Conservation (phyloP, 805 yeast genomes). For the Metschnikowia cerradonensis region DNA sequence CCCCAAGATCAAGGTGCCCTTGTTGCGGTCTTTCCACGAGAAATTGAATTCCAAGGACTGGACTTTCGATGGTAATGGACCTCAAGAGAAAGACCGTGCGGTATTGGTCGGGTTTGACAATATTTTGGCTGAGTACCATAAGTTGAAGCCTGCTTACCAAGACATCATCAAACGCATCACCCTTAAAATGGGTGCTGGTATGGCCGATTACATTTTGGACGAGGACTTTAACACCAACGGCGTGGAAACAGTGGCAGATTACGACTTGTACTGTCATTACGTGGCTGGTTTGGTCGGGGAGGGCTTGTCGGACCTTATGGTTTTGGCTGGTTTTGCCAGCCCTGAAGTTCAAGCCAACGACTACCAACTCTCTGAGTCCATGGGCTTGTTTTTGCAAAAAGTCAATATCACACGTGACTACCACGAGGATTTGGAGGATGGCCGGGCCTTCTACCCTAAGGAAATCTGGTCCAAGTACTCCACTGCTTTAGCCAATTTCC, state of each 20-base stretch:
- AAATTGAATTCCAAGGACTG: slow-evolving; percentile 66
- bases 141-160: slow-evolving; percentile 70
- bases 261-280: slow-evolving; percentile 88
- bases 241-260: slow-evolving; percentile 71
- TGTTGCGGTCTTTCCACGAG: slow-evolving; percentile 63
- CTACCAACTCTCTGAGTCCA: slow-evolving; percentile 64
- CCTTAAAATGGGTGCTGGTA: slow-evolving; percentile 89
- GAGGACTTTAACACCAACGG: slow-evolving; percentile 79
- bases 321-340: slow-evolving; percentile 69
- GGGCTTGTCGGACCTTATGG: slow-evolving; percentile 81
- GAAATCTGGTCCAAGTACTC: slow-evolving; percentile 89
- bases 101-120: slow-evolving; percentile 77
- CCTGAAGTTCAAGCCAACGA: slow-evolving; percentile 44
- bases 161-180: slow-evolving; percentile 76
- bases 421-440: slow-evolving; percentile 86
- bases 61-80: slow-evolving; percentile 74
- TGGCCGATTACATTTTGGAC: slow-evolving; percentile 87
- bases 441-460: slow-evolving; percentile 93
- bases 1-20: slow-evolving; percentile 65
- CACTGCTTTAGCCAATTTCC: slow-evolving; percentile 57
- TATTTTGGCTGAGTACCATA: slow-evolving; percentile 67
- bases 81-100: slow-evolving; percentile 73
- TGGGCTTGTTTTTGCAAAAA: slow-evolving; percentile 95
- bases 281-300: slow-evolving; percentile 98
- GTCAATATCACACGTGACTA: slow-evolving; percentile 95